Evolutionary conservation across 2,329 filamentous ascomycete genomes (phyloP), one percentile per base, ranked within the genome.

Genomic region (Fusarium tjaetaba): DNA sequence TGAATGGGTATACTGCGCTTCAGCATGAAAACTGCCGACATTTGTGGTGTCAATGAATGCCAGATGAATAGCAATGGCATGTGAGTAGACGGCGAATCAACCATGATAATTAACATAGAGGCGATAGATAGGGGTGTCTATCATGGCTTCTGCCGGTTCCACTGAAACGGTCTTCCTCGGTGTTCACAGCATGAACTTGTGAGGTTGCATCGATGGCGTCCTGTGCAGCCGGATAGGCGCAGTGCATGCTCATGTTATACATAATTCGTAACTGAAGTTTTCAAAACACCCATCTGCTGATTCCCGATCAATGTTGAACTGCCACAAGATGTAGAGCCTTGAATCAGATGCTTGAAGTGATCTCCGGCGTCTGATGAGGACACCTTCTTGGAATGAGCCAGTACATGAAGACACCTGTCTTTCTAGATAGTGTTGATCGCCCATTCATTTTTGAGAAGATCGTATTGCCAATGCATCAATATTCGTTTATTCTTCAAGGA

Each of bases 171-270:
- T 36, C 42, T 51, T 52, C 48, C 56, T 75, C 62, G 62, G 68
- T 32, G 61, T 49, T 36, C 61, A 77, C 66, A 57, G 18, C 76
- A 74, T 67, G 53, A 57, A 57, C 38, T 57, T 53, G 66, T 43
- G 49, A 45, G 53, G 57, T 28, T 53, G 41, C 48, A 60, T 59
- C 20, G 46, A 61, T 51, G 38, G 22, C 32, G 49, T 56, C 43
- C 51, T 63, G 43, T 38, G 46, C 39, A 18, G 39, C n/a, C 42
- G 39, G 46, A 42, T 38, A 67, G 34, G 38, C 58, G 43, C 49
- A 61, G 46, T 28, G 42, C 8, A n/a, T n/a, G 26, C 61, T 64
- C 52, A 60, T 48, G 41, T 28, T 22, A 24, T 65, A 46, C 18
- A 11, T 51, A n/a, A 39, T 39, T 53, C 22, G 20, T 14, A n/a